Percentiles rank a stretch among this genome's conserved stretches.
Conservation (phyloP, 768 basidiomycete species). For the Omphalotus guepiniiformis region DNA sequence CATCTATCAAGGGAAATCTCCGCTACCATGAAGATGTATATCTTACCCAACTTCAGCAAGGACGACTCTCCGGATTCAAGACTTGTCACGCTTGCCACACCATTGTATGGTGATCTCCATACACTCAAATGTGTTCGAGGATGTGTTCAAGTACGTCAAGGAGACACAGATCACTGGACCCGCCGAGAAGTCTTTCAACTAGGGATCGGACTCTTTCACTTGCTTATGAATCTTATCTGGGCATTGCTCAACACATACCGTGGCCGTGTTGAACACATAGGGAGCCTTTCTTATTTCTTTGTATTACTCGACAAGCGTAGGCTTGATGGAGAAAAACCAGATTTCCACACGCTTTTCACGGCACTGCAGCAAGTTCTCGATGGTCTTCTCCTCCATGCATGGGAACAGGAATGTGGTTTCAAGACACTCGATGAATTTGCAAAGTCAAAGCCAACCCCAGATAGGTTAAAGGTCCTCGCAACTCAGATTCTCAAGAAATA, state of each 20-base stretch:
- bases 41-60: constrained; percentile 6
- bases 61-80: background rate
- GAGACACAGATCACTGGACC: constrained; percentile 8
- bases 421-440: background rate
- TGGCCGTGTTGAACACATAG: constrained; percentile 9
- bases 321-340: constrained; percentile 13
- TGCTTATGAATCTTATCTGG: constrained; percentile 19
- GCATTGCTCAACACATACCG: constrained; percentile 12
- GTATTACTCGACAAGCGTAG: constrained; percentile 8
- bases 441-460: background rate
- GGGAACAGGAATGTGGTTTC: no score
- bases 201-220: constrained; percentile 17
- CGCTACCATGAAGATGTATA: constrained; percentile 6
- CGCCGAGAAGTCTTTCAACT: constrained; percentile 11
- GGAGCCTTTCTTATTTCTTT: constrained; percentile 14
- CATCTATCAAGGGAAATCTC: constrained; percentile 9
- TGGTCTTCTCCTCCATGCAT: no score
- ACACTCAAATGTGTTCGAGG: background rate
- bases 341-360: constrained; percentile 14
- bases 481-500: background rate
- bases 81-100: no score
- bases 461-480: background rate
- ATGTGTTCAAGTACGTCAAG: background rate
- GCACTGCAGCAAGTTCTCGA: no score
- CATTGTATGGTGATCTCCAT: background rate